Percentiles rank a stretch among this genome's conserved stretches.
Conservation (phyloP, 2,329 filamentous ascomycete genomes). For the Cordyceps pruinosa region DNA sequence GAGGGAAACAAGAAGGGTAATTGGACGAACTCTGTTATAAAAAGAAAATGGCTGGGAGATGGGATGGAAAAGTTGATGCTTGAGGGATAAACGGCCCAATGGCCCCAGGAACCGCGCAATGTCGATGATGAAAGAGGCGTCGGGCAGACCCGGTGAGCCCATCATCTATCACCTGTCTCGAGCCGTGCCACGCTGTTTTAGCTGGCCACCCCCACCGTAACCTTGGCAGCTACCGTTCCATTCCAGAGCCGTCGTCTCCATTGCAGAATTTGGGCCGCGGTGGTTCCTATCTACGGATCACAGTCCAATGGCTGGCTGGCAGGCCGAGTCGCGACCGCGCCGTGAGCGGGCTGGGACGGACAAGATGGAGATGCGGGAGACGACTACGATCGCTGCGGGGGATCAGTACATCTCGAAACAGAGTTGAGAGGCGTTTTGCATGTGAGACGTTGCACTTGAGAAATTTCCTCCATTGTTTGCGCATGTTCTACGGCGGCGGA, state of each 20-base stretch:
- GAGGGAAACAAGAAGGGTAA: not conserved
- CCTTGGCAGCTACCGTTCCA: not conserved
- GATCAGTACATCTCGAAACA: too few species aligned
- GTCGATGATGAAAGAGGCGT: conserved; percentile 11
- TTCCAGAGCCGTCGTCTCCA: not conserved
- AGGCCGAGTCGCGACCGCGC: too few species aligned
- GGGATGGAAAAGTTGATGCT: not conserved
- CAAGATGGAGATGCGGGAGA: too few species aligned
- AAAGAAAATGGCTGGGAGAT: not conserved
- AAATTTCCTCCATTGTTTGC: too few species aligned
- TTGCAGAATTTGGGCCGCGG: not conserved
- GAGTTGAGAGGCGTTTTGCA: too few species aligned
- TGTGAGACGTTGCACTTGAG: too few species aligned
- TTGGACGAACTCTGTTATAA: not conserved
- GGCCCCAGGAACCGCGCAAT: not conserved
- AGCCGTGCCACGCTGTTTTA: not conserved
- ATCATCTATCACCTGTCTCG: not conserved
- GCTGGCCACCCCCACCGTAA: not conserved
- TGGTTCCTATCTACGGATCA: too few species aligned
- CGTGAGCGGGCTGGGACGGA: too few species aligned
- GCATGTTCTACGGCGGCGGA: too few species aligned
- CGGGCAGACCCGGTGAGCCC: not conserved
- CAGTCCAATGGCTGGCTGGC: too few species aligned
- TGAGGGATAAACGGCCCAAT: not conserved
- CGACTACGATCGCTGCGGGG: too few species aligned